phyloP scores from a whole-genome alignment of 352 stramenopile genomes.

The Phytophthora pinifolia region DNA sequence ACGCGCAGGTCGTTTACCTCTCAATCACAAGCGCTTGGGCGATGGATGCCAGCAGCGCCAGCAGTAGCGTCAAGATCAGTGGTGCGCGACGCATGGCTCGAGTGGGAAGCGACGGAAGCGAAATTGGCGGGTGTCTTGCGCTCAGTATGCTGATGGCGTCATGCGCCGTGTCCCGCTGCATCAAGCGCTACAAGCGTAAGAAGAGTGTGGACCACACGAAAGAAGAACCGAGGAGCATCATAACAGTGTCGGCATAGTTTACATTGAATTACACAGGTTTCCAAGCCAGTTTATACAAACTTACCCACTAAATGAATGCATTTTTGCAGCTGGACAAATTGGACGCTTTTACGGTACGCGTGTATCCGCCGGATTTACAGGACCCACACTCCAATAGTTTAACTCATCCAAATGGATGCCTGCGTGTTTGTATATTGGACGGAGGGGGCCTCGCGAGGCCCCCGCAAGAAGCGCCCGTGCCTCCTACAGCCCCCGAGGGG shows the following conservation, averaged over 20 bases:
- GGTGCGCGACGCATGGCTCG: constrained; percentile 22
- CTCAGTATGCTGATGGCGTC: constrained; percentile 28
- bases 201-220: constrained; percentile 13
- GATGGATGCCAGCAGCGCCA: constrained; percentile 16
- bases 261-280: too few species aligned
- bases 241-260: too few species aligned
- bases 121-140: constrained; percentile 16
- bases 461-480: constrained; percentile 42
- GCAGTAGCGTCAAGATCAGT: constrained; percentile 13
- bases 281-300: too few species aligned
- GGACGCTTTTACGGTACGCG: too few species aligned
- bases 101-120: constrained; percentile 11
- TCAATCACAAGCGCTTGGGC: constrained; percentile 46
- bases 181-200: constrained; percentile 20
- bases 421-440: constrained; percentile 26
- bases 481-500: constrained; percentile 28
- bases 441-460: constrained; percentile 17
- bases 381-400: background rate
- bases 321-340: too few species aligned
- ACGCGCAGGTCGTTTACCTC: constrained; percentile 26
- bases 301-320: too few species aligned
- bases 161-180: constrained; percentile 2
- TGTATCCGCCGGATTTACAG: constrained; percentile 12
- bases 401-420: too few species aligned
- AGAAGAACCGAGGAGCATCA: too few species aligned